Evolutionary conservation across 2,329 filamentous ascomycete genomes (phyloP).

Genomic region (Scleromitrula shiraiana): DNA sequence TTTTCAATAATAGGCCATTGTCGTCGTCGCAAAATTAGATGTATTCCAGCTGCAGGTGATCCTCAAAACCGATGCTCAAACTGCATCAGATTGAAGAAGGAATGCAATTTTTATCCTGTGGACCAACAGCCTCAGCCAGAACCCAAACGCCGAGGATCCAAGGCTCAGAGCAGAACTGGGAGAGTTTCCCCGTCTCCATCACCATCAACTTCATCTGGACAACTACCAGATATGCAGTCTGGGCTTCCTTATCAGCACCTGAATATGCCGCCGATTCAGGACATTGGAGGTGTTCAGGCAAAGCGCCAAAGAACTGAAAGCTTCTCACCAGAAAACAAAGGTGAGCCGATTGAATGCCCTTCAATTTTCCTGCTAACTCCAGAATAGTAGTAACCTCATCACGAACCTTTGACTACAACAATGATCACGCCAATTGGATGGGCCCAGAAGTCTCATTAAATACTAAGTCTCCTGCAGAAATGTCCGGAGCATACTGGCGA

Average conservation of each 20-base stretch:
- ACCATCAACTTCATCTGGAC: conserved; percentile 37
- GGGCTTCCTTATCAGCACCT: conserved; percentile 37
- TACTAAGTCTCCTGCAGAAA: conserved; percentile 35
- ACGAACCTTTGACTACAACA: conserved; percentile 25
- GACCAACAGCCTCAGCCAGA: conserved; percentile 58
- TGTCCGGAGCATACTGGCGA: conserved; percentile 39
- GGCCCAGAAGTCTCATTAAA: conserved; percentile 23
- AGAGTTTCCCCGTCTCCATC: conserved; percentile 41
- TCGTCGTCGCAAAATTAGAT: conserved; percentile 87
- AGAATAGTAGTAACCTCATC: conserved; percentile 22
- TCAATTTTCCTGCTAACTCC: conserved; percentile 15
- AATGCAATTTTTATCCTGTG: conserved; percentile 87
- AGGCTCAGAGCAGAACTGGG: conserved; percentile 28
- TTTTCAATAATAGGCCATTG: conserved; percentile 61
- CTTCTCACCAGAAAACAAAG: conserved; percentile 29
- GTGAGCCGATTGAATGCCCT: conserved; percentile 14
- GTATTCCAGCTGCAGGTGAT: conserved; percentile 68
- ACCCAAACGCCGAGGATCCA: conserved; percentile 35
- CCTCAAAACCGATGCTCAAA: conserved; percentile 74
- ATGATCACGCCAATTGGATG: conserved; percentile 26
- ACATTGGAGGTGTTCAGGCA: conserved; percentile 36
- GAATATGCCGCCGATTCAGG: conserved; percentile 37
- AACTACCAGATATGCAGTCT: conserved; percentile 35
- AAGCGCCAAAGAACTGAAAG: conserved; percentile 32
- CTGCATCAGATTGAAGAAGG: conserved; percentile 89